Percentiles rank a stretch among this genome's conserved stretches.
These are phyloP conservation scores for Xylaria sp. DNA, from an alignment of 2,329 filamentous ascomycete species.

Conservation along the genomic window DNA sequence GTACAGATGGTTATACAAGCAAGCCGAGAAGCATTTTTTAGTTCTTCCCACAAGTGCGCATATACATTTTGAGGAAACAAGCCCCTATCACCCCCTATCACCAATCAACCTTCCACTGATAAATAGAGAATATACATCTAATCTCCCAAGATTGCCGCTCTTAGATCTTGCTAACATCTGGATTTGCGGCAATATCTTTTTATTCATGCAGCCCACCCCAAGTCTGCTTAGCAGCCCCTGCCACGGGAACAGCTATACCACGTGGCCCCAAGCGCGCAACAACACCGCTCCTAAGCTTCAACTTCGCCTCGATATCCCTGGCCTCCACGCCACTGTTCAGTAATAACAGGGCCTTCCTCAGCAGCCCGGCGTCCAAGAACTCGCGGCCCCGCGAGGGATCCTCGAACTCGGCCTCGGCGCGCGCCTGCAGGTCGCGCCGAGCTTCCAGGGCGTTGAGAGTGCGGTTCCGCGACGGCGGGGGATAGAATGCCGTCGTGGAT, in stretches of 20 bases:
- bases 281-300: conserved; percentile 59
- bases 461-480: conserved; percentile 51
- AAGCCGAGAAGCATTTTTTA: not conserved
- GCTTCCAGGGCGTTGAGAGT: conserved; percentile 63
- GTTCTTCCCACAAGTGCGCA: not conserved
- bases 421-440: conserved; percentile 56
- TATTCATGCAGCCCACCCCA: conserved; percentile 32
- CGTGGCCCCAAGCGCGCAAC: conserved; percentile 57
- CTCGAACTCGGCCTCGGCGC: conserved; percentile 58
- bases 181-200: not conserved
- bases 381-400: conserved; percentile 55
- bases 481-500: conserved; percentile 28
- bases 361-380: conserved; percentile 59
- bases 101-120: not conserved
- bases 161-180: not conserved
- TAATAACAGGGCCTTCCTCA: conserved; percentile 59
- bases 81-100: not conserved
- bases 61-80: not conserved
- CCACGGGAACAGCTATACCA: conserved; percentile 54
- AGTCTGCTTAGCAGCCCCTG: conserved; percentile 21
- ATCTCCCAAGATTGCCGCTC: not conserved
- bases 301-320: conserved; percentile 57
- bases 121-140: no score
- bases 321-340: conserved; percentile 53
- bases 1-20: conserved; percentile 14